Conservation (phyloP, 345 rosid genomes). For the Cochlearia excelsa region DNA sequence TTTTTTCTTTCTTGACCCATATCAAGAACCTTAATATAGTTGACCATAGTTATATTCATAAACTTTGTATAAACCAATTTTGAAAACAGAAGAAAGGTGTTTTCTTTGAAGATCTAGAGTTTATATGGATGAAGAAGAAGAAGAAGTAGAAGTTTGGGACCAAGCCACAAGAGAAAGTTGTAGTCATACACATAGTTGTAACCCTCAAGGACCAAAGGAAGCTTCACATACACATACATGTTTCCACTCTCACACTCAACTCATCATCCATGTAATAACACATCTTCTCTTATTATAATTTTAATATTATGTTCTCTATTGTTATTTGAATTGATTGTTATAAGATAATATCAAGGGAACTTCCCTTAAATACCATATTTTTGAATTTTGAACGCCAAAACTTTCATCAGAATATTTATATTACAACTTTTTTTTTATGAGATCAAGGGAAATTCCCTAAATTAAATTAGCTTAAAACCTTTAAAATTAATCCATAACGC, state of each 20-base stretch:
- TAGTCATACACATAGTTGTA: constrained; percentile 76
- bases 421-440: too few species aligned
- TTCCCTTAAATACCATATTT: too few species aligned
- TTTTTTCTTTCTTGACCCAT: constrained; percentile 17
- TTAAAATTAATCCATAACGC: too few species aligned
- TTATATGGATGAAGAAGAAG: constrained; percentile 27
- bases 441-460: too few species aligned
- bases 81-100: background rate
- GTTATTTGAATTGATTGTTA: background rate
- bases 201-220: constrained; percentile 60
- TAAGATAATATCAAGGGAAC: background rate
- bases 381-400: too few species aligned
- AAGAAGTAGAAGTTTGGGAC: constrained; percentile 9
- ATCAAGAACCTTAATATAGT: constrained; percentile 5
- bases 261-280: constrained; percentile 30
- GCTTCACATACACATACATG: constrained; percentile 64
- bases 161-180: constrained; percentile 39
- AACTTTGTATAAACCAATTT: background rate
- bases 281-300: background rate
- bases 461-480: too few species aligned
- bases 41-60: constrained; percentile 24
- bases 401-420: too few species aligned
- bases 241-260: constrained; percentile 63
- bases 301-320: background rate
- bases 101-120: background rate